Percentiles rank a stretch among this genome's conserved stretches.
Conservation (phyloP, 176 grass and related monocot species). For the Puya raimondii region DNA sequence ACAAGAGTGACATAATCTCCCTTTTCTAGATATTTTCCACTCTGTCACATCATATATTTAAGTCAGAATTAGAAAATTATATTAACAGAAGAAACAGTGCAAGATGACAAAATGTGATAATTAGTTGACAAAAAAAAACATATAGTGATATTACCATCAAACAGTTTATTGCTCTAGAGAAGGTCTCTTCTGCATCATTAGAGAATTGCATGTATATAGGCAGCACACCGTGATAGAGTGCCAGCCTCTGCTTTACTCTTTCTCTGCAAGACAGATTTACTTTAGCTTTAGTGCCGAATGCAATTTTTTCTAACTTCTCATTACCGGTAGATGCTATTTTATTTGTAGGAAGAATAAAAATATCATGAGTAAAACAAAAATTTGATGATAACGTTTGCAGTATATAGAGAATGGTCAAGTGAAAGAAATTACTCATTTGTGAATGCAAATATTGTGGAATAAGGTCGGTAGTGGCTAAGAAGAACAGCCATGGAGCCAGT, state of each 20-base stretch:
- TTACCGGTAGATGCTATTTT: not conserved
- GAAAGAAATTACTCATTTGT: slow-evolving; percentile 63
- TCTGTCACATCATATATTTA: slow-evolving; percentile 32
- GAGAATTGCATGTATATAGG: slow-evolving; percentile 91
- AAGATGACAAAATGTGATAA: not conserved
- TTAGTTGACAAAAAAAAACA: not conserved
- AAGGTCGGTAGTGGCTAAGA: slow-evolving; percentile 85
- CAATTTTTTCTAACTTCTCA: not conserved
- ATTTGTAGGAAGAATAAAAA: not conserved
- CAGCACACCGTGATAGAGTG: slow-evolving; percentile 80
- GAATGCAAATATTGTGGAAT: slow-evolving; percentile 81
- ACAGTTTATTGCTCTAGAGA: slow-evolving; percentile 65
- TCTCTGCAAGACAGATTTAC: slow-evolving; percentile 39
- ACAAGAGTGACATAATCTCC: slow-evolving; percentile 88
- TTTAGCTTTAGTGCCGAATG: not conserved
- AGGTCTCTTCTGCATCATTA: slow-evolving; percentile 86
- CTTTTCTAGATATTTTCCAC: slow-evolving; percentile 41
- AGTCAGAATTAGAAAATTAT: slow-evolving; percentile 20
- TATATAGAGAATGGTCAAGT: not conserved
- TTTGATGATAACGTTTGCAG: no score
- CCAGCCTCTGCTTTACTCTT: slow-evolving; percentile 70
- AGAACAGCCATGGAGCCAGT: slow-evolving; percentile 91
- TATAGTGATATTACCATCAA: slow-evolving; percentile 50
- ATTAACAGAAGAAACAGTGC: not conserved
- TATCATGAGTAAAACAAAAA: no score